phyloP scores from a whole-genome alignment of 768 basidiomycete species.

The Amanita inopinata region DNA sequence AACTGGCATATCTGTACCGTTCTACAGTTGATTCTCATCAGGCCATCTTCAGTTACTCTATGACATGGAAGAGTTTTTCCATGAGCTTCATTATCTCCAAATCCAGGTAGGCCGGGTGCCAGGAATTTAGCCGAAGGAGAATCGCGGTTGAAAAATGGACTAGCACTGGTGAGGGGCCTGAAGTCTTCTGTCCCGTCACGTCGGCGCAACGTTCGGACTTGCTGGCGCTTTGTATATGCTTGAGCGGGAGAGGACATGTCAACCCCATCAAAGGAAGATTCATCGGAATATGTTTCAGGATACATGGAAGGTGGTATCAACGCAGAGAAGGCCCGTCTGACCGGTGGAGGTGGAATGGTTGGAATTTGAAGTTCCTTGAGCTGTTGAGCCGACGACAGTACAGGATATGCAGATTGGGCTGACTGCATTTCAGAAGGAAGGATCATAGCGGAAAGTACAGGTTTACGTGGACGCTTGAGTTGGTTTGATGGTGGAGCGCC shows the following conservation, averaged over 20 bases:
- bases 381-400: constrained; percentile 20
- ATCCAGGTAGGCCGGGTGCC: constrained; percentile 65
- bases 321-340: constrained; percentile 70
- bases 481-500: constrained; percentile 42
- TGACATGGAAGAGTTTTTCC: constrained; percentile 95
- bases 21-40: constrained; percentile 77
- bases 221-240: constrained; percentile 70
- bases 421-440: constrained; percentile 31
- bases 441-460: constrained; percentile 56
- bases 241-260: constrained; percentile 77
- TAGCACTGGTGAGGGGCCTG: constrained; percentile 60
- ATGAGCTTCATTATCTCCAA: constrained; percentile 86
- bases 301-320: constrained; percentile 57
- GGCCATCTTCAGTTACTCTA: constrained; percentile 86
- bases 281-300: constrained; percentile 33
- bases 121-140: constrained; percentile 49
- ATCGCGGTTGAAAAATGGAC: constrained; percentile 41
- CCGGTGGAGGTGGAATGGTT: constrained; percentile 25
- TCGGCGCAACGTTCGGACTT: constrained; percentile 65
- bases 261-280: constrained; percentile 53
- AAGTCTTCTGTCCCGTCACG: constrained; percentile 81
- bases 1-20: constrained; percentile 46
- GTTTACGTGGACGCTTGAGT: constrained; percentile 54
- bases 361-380: neutral
- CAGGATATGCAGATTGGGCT: constrained; percentile 33